Percentiles rank a stretch among this genome's conserved stretches.
phyloP scores from a whole-genome alignment of 2,329 filamentous ascomycete species.

The Lasiodiplodia sp. region DNA sequence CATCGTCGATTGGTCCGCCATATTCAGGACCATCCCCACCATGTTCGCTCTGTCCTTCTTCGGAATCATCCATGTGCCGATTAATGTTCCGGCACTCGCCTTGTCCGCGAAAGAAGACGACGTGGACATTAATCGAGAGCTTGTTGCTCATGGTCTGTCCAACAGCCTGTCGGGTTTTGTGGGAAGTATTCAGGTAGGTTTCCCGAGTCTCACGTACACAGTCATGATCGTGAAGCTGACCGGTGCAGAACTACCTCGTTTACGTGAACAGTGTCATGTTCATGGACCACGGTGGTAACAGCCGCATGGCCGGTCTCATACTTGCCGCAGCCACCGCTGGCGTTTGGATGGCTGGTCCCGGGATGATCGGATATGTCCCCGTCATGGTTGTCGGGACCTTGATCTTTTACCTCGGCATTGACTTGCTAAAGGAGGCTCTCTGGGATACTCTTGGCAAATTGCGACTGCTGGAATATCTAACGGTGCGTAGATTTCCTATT shows the following conservation, averaged over 20 bases:
- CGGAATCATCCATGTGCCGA: constrained; percentile 93
- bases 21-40: constrained; percentile 84
- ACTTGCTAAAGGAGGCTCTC: constrained; percentile 86
- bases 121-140: constrained; percentile 85
- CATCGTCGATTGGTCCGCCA: constrained; percentile 81
- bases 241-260: constrained; percentile 84
- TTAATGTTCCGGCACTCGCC: constrained; percentile 94
- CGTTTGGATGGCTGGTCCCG: constrained; percentile 84
- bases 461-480: constrained; percentile 85
- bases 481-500: constrained; percentile 58
- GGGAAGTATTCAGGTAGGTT: constrained; percentile 77
- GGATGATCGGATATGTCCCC: constrained; percentile 90
- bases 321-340: constrained; percentile 81
- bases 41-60: constrained; percentile 99
- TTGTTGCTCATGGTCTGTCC: constrained; percentile 91
- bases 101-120: constrained; percentile 93
- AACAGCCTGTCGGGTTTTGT: constrained; percentile 87
- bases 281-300: constrained; percentile 89
- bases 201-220: constrained; percentile 4
- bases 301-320: constrained; percentile 83
- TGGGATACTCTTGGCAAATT: constrained; percentile 89
- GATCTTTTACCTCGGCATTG: constrained; percentile 94
- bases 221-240: constrained; percentile 35
- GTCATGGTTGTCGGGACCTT: constrained; percentile 96
- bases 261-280: constrained; percentile 99